phyloP scores from a whole-genome alignment of 2,329 filamentous ascomycete species.

The Trichophyton benhamiae region DNA sequence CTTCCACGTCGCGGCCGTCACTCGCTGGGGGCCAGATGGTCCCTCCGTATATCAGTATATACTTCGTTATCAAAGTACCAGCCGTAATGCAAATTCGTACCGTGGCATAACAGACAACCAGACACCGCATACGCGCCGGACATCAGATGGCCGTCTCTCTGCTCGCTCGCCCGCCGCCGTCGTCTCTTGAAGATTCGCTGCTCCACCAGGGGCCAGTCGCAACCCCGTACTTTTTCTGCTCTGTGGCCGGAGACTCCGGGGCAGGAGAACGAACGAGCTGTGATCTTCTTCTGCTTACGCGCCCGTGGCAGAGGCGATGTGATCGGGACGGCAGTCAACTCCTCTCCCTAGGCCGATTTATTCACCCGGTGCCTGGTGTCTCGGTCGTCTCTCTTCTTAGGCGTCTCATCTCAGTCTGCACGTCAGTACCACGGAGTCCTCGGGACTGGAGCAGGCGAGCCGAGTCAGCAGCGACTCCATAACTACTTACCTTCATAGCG shows the following conservation, averaged over 20 bases:
- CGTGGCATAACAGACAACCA: neutral
- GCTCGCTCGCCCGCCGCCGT: neutral
- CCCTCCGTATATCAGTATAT: neutral
- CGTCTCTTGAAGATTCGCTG: slow-evolving; percentile 1
- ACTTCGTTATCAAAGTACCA: neutral
- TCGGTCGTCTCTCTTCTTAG: too few relatives aligned
- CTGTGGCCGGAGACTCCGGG: neutral
- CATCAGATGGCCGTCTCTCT: neutral
- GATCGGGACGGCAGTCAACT: neutral
- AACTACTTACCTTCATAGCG: neutral
- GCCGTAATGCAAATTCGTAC: neutral
- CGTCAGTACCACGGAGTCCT: neutral
- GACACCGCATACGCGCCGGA: neutral
- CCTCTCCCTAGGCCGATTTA: neutral
- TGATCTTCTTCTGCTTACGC: neutral
- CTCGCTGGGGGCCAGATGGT: neutral
- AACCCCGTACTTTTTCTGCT: neutral
- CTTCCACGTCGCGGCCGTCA: neutral
- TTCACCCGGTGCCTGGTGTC: neutral
- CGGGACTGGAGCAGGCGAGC: neutral
- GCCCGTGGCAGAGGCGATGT: neutral
- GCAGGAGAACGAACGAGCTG: neutral
- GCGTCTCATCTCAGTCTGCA: neutral
- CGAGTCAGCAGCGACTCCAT: neutral
- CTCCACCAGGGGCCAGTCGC: neutral